Evolutionary conservation across 306 rosid species (phyloP).

Genomic region (Sesbania bispinosa): DNA sequence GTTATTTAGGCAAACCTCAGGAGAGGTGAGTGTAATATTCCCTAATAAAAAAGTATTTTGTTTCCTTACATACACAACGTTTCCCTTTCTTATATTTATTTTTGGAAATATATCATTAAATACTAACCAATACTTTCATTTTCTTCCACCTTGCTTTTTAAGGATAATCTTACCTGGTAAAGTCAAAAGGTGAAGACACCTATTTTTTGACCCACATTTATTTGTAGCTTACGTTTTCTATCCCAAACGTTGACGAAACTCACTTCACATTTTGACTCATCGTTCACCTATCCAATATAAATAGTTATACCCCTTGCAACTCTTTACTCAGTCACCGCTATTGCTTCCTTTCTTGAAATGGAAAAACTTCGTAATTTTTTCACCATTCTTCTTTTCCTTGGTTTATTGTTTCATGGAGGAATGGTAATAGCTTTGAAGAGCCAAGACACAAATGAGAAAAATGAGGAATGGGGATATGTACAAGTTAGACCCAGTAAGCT

Average conservation of each 20-base stretch:
- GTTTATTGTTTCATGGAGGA: slow-evolving; percentile 30
- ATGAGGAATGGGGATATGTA: slow-evolving; percentile 80
- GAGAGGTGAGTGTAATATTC: too few species aligned
- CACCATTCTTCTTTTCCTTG: slow-evolving; percentile 30
- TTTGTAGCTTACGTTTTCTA: too few species aligned
- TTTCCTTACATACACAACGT: too few species aligned
- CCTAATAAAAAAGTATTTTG: too few species aligned
- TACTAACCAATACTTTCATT: too few species aligned
- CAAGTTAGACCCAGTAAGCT: slow-evolving; percentile 84
- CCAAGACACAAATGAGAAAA: slow-evolving; percentile 48
- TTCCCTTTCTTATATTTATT: too few species aligned
- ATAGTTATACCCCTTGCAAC: neutral
- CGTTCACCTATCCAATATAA: neutral
- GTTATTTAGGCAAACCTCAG: too few species aligned
- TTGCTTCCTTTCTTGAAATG: slow-evolving; percentile 35
- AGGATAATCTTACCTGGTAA: too few species aligned
- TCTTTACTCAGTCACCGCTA: neutral
- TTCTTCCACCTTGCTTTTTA: too few species aligned
- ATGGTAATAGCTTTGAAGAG: slow-evolving; percentile 12
- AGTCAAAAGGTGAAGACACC: too few species aligned
- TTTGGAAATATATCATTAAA: too few species aligned
- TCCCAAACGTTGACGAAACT: neutral
- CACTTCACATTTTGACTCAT: neutral
- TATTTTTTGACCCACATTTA: too few species aligned
- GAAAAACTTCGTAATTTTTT: slow-evolving; percentile 15